Conservation (phyloP, 2,329 filamentous ascomycete species). For the Fusarium albosuccineum region DNA sequence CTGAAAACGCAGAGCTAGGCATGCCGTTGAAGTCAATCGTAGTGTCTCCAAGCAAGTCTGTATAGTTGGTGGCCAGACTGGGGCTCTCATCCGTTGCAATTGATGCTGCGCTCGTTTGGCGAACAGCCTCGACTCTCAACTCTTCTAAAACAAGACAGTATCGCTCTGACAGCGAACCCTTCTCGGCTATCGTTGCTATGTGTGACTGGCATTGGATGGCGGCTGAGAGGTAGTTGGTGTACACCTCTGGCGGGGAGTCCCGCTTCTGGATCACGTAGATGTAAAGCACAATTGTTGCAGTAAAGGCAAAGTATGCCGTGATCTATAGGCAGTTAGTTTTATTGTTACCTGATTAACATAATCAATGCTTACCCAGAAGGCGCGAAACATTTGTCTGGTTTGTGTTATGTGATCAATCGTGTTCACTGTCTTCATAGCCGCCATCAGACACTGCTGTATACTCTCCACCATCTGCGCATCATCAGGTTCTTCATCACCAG, state of each 20-base stretch:
- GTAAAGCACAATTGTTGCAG: slow-evolving; percentile 43
- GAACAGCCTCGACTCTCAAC: slow-evolving; percentile 38
- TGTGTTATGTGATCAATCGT: slow-evolving; percentile 42
- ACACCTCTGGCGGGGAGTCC: slow-evolving; percentile 36
- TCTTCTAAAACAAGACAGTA: slow-evolving; percentile 44
- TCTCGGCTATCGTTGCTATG: slow-evolving; percentile 41
- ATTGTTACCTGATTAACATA: not conserved
- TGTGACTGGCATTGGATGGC: slow-evolving; percentile 40
- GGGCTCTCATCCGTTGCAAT: slow-evolving; percentile 33
- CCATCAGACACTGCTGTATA: slow-evolving; percentile 37
- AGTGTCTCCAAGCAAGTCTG: slow-evolving; percentile 37
- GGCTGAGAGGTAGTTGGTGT: slow-evolving; percentile 36
- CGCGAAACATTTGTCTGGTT: slow-evolving; percentile 40
- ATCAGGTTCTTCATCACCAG: slow-evolving; percentile 14
- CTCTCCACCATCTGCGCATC: slow-evolving; percentile 32
- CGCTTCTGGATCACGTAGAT: slow-evolving; percentile 46
- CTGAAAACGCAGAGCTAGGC: slow-evolving; percentile 29
- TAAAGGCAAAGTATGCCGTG: slow-evolving; percentile 45
- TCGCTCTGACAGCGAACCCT: slow-evolving; percentile 38
- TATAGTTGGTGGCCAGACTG: slow-evolving; percentile 37
- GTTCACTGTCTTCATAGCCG: slow-evolving; percentile 39
- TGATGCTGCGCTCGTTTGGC: slow-evolving; percentile 22
- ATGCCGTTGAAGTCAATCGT: slow-evolving; percentile 42
- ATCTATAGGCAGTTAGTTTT: slow-evolving; percentile 28
- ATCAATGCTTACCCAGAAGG: slow-evolving; percentile 42